These are phyloP conservation scores for Cenchrus americanus DNA, from an alignment of 176 grass and related monocot species.

Conservation along the genomic window DNA sequence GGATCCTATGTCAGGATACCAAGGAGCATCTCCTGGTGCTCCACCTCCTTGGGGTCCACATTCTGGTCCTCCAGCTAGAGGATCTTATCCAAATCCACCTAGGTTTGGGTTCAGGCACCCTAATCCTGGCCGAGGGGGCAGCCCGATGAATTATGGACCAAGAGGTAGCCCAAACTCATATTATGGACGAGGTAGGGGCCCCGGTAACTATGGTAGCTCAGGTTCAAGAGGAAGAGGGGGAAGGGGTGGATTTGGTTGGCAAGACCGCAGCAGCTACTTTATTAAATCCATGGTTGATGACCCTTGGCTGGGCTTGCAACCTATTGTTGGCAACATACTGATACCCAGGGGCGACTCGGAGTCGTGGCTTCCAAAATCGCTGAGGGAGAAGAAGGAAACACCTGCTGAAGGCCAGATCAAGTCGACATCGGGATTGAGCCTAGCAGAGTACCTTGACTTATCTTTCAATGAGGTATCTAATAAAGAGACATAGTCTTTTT, in stretches of 20 bases:
- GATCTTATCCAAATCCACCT: constrained; percentile 35
- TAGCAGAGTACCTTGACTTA: constrained; percentile 55
- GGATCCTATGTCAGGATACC: constrained; percentile 51
- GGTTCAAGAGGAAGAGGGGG: constrained; percentile 44
- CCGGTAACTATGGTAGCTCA: constrained; percentile 35
- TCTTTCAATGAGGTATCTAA: constrained; percentile 54
- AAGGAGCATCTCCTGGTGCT: constrained; percentile 32
- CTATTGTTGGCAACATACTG: constrained; percentile 58
- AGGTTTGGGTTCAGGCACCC: constrained; percentile 30
- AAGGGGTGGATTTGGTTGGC: constrained; percentile 27
- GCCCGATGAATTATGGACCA: constrained; percentile 37
- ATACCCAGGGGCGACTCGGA: constrained; percentile 19
- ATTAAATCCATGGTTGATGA: constrained; percentile 54
- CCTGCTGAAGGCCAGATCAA: constrained; percentile 34
- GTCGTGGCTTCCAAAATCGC: constrained; percentile 47
- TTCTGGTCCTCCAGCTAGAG: constrained; percentile 33
- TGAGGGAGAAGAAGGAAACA: constrained; percentile 38
- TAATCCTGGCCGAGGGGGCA: constrained; percentile 21
- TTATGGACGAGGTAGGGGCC: constrained; percentile 44
- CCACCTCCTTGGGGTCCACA: constrained; percentile 44
- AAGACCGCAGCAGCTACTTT: constrained; percentile 25
- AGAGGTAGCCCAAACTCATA: constrained; percentile 32
- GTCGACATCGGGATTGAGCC: constrained; percentile 30
- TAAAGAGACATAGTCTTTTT: constrained; percentile 23
- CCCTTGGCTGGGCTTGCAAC: constrained; percentile 51